Base-by-base conservation (phyloP, 345 rosid genomes). In the Cardamine occulta region DNA sequence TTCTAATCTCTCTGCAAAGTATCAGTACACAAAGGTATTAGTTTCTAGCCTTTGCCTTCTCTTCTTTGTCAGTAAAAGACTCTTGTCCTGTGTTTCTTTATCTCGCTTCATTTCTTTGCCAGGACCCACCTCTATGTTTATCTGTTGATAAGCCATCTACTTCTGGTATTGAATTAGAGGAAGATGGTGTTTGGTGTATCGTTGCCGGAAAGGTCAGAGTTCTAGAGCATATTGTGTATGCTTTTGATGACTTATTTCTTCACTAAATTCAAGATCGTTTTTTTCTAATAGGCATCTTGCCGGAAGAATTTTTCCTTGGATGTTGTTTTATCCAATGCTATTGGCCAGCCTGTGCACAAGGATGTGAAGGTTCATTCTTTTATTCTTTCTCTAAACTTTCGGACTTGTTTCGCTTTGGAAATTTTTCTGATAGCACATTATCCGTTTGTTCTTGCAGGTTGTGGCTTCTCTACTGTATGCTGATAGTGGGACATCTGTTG, bases 131-230 rank as follows among this genome's bases (percentile, higher is more conserved):
- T 66, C 63, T 86, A 49, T 83, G 73, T 11, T 79, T 93, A 79
- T 80, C 86, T 39, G 79, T 93, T 70, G 87, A 80, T 74, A 84
- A 82, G 68, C 85, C 88, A 13, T 83, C 89, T 18, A 78, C 85
- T 40, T 80, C 85, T 56, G 94, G 85, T 65, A 82, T 88, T 69
- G 89, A 89, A 78, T 87, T 81, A 80, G 94, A 79, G 44, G 77
- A 72, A 34, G 91, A 86, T 75, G 91, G 96, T 26, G 82, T 85
- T 72, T 90, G 93, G 97, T 87, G 76, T 80, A 87, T 93, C 19
- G 79, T 93, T 54, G 91, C 94, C 37, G 94, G 94, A 74, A 86
- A 89, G 97, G 97, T 91, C 42, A 77, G 85, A 79, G 34, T 74
- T 77, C 53, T 48, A 13, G 21, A 23, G 45, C 35, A 9, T 56